Conservation (phyloP, 257 asterid genomes). For the Jacaranda mimosifolia region DNA sequence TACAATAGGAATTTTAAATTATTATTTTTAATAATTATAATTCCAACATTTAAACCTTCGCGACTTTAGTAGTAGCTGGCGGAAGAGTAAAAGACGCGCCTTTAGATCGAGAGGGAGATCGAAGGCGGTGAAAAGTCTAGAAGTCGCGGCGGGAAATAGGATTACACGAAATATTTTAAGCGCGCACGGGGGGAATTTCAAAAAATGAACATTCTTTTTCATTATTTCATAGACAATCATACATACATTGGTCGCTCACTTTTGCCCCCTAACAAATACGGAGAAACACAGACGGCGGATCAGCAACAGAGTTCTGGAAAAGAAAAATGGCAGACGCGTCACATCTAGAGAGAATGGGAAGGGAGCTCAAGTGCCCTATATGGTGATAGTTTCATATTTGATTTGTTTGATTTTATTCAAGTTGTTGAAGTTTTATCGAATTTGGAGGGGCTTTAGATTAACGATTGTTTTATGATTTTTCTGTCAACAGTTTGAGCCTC, state of each 20-base stretch:
- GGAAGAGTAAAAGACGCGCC: neutral
- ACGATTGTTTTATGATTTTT: constrained; percentile 10
- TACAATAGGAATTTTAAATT: too few species aligned
- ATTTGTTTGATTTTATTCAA: neutral
- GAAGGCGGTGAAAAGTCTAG: neutral
- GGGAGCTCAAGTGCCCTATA: constrained; percentile 98
- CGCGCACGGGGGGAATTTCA: constrained; percentile 31
- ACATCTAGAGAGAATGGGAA: constrained; percentile 91
- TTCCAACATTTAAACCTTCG: neutral
- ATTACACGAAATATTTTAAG: constrained; percentile 22
- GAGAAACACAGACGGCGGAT: neutral
- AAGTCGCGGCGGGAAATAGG: constrained; percentile 42
- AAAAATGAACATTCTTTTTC: neutral
- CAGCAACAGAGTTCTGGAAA: neutral
- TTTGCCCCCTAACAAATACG: neutral
- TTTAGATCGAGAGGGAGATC: neutral
- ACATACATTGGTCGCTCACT: constrained; percentile 5
- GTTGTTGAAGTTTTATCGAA: neutral
- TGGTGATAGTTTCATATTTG: constrained; percentile 53
- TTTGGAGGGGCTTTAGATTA: neutral
- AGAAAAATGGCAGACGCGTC: constrained; percentile 70
- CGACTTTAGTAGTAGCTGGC: neutral
- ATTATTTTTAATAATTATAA: too few species aligned
- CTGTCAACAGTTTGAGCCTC: constrained; percentile 77
- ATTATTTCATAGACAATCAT: neutral